Evolutionary conservation across 345 rosid species (phyloP), one percentile per base, ranked within the genome.

Genomic region (Sonneratia alba): DNA sequence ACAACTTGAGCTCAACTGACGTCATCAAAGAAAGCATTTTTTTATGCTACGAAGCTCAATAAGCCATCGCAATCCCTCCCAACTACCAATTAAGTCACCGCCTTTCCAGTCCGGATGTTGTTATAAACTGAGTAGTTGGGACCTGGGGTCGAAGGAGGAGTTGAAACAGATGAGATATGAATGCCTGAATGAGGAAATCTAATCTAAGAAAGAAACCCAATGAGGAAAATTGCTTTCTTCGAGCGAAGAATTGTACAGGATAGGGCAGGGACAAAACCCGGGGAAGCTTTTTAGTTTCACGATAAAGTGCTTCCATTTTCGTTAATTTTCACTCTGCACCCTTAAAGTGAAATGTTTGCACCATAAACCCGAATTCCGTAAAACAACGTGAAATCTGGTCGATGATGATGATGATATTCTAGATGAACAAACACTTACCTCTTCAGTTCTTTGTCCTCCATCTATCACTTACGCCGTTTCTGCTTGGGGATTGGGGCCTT

Each of bases 21-120:
- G 32, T 0, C 77, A 73, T 74, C 37, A 74, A 74, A 56, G 72
- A 32, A 6, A 74, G 68, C 77, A 74, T 27, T 74, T 36, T 68
- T n/a, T 48, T 61, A 51, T 69, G 67, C 67, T 63, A 70, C 10
- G 53, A 40, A 48, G 47, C 27, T 47, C 62, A 47, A 27, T n/a
- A 70, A 48, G 0, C 70, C 22, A 74, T 74, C 66, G 38, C 32
- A 27, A 27, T 27, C 32, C 38, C 18, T 34, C 66, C 66, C 66
- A 9, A 32, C 32, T 12, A 32, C 66, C 1, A 3, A 62, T 10
- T 0, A 7, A 62, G 27, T 32, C 37, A 24, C 16, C 13, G 66
- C 66, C 14, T 27, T 22, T 22, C 13, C n/a, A 57, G 34, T 10
- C 7, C 27, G 11, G 63, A 22, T 22, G n/a, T 22, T 22, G 12